Evolutionary conservation across 2,329 filamentous ascomycete genomes (phyloP).

Genomic region (Aspergillus sp.): DNA sequence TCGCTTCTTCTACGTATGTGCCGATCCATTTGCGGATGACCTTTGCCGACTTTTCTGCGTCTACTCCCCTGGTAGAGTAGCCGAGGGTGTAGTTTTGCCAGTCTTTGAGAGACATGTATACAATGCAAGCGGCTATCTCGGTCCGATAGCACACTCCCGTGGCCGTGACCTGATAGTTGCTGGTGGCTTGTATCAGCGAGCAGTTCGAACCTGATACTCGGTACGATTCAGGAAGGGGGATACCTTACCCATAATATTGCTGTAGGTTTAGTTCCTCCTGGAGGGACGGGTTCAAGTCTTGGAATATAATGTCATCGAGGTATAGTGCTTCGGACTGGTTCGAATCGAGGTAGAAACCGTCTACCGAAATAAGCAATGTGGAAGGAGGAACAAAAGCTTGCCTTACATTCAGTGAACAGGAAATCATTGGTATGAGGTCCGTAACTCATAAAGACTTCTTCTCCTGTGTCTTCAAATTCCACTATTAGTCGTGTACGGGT

Average conservation of each 20-base stretch:
- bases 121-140: constrained; percentile 46
- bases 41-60: constrained; percentile 35
- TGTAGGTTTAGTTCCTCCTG: constrained; percentile 41
- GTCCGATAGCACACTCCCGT: constrained; percentile 49
- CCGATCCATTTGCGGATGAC: constrained; percentile 44
- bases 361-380: constrained; percentile 29
- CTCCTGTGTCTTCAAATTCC: constrained; percentile 37
- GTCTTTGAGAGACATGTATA: constrained; percentile 43
- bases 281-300: constrained; percentile 33
- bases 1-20: constrained; percentile 41
- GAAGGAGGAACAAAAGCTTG: neutral
- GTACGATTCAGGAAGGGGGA: neutral
- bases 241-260: constrained; percentile 46
- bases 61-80: constrained; percentile 34
- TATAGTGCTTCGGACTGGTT: constrained; percentile 47
- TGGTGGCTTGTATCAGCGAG: constrained; percentile 22
- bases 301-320: constrained; percentile 48
- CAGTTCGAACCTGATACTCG: neutral
- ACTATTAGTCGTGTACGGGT: neutral
- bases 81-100: constrained; percentile 48
- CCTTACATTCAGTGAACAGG: constrained; percentile 48
- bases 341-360: constrained; percentile 48
- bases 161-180: constrained; percentile 47
- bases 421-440: constrained; percentile 50
- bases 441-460: constrained; percentile 52